Base-by-base conservation (phyloP, 208 protist genomes). In the Leishmania arabica region DNA sequence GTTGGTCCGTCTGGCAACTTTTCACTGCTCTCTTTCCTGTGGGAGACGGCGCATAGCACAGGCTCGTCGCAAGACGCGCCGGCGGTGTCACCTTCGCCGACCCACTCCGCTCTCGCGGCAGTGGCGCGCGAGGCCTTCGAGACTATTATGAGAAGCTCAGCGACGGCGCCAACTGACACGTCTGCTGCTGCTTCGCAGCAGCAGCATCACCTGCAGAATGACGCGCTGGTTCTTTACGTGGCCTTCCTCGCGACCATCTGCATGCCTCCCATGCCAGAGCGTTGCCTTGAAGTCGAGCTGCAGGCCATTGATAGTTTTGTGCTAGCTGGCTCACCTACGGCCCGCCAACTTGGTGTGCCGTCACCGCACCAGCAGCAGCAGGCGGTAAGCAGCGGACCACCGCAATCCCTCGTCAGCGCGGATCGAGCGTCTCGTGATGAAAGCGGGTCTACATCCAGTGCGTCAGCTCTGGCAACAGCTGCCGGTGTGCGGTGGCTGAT, bases 91-190 rank as follows among this genome's bases (percentile, higher is more conserved):
- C 51, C 54, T 37, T 21, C 56, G n/a, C 74, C 45, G 24, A 11
- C 47, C 1, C 19, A 49, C 53, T 66, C 74, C 31, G 68, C 58
- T 31, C 81, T 84, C 9, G 54, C 49, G 13, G 65, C 45, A 6
- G 81, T 84, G 69, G 81, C 81, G 21, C 62, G 75, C 1, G 76
- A 45, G 66, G 68, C 75, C 31, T 84, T 84, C 31, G 75, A 84
- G 70, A 7, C 42, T 0, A 49, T 84, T 7, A 40, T 83, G 24
- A 62, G 51, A 62, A 47, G 73, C 51, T 53, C 74, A 31, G 51
- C 74, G 19, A 31, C 73, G 8, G 37, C 74, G 7, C 5, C 27
- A 24, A n/a, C 3, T 11, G 42, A 51, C 24, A 64, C 7, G n/a
- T 5, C 49, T 42, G 42, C 78, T 9, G 31, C 11, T 21, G 37